These are phyloP conservation scores for Colletotrichum kahawae DNA, from an alignment of 2,329 filamentous ascomycete genomes.

Conservation along the genomic window DNA sequence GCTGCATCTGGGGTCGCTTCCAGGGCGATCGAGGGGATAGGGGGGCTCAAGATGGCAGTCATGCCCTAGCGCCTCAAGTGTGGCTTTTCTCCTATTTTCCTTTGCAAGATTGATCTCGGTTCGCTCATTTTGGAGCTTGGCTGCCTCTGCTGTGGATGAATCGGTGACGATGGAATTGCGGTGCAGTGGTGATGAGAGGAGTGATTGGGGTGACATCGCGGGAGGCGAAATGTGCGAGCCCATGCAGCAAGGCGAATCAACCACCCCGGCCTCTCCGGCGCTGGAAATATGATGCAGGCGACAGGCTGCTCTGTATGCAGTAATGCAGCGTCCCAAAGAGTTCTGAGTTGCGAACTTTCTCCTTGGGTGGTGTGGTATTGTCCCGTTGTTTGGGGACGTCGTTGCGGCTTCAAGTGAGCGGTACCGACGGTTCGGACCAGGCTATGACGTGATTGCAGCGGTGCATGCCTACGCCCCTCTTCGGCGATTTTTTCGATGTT, in stretches of 20 bases:
- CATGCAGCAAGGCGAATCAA: not conserved
- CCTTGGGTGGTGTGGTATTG: not conserved
- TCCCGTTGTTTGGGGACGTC: not conserved
- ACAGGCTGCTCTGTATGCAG: not conserved
- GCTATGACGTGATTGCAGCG: constrained; percentile 13
- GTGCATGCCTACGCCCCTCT: not conserved
- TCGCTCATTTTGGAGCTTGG: not conserved
- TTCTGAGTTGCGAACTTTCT: not conserved
- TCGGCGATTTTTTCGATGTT: not conserved
- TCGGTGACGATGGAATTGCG: not conserved
- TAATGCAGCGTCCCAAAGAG: not conserved
- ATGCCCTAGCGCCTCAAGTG: constrained; percentile 3
- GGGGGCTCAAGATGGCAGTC: constrained; percentile 12
- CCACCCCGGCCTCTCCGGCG: not conserved
- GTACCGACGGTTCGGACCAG: constrained; percentile 13
- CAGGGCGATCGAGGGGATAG: not conserved
- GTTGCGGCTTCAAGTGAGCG: not conserved
- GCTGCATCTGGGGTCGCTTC: not conserved
- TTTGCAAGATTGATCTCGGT: not conserved
- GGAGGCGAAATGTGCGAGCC: not conserved
- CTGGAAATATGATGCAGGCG: not conserved
- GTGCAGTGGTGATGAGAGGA: not conserved
- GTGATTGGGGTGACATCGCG: not conserved
- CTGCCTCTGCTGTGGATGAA: not conserved
- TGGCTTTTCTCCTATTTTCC: not conserved